Conservation (phyloP, 768 basidiomycete species). For the Podaxis mareebaensis region DNA sequence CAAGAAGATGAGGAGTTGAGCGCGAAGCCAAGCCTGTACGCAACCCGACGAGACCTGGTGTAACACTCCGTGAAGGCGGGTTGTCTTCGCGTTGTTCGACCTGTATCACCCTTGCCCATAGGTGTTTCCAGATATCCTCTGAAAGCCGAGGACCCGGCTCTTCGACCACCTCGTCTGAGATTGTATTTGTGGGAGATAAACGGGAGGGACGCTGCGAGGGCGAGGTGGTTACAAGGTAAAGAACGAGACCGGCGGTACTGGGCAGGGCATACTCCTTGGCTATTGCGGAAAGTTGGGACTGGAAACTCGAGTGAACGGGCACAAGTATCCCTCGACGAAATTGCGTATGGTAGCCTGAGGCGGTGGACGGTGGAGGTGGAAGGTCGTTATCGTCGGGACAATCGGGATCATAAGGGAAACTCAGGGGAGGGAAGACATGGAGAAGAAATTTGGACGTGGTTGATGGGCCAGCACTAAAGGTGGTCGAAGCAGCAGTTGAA, state of each 20-base stretch:
- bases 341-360: slow-evolving; percentile 77
- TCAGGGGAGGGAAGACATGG: slow-evolving; percentile 78
- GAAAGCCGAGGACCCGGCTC: slow-evolving; percentile 81
- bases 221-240: slow-evolving; percentile 67
- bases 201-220: slow-evolving; percentile 20
- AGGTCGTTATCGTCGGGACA: slow-evolving; percentile 42
- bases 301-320: slow-evolving; percentile 80
- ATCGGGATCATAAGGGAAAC: slow-evolving; percentile 67
- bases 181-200: slow-evolving; percentile 3
- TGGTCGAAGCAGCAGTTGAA: slow-evolving; percentile 40
- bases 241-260: slow-evolving; percentile 76
- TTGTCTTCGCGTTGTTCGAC: slow-evolving; percentile 56
- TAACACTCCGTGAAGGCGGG: slow-evolving; percentile 33
- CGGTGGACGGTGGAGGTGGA: slow-evolving; percentile 51
- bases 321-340: slow-evolving; percentile 86
- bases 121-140: slow-evolving; percentile 83
- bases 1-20: slow-evolving; percentile 42
- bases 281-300: slow-evolving; percentile 82
- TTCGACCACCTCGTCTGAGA: slow-evolving; percentile 36
- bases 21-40: slow-evolving; percentile 35
- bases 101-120: slow-evolving; percentile 76
- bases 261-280: slow-evolving; percentile 94
- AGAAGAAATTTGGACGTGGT: slow-evolving; percentile 70
- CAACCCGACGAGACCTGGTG: slow-evolving; percentile 40
- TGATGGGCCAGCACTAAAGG: slow-evolving; percentile 36